These are phyloP conservation scores for Massariosphaeria phaeospora DNA, from an alignment of 495 filamentous ascomycete species.

Conservation along the genomic window DNA sequence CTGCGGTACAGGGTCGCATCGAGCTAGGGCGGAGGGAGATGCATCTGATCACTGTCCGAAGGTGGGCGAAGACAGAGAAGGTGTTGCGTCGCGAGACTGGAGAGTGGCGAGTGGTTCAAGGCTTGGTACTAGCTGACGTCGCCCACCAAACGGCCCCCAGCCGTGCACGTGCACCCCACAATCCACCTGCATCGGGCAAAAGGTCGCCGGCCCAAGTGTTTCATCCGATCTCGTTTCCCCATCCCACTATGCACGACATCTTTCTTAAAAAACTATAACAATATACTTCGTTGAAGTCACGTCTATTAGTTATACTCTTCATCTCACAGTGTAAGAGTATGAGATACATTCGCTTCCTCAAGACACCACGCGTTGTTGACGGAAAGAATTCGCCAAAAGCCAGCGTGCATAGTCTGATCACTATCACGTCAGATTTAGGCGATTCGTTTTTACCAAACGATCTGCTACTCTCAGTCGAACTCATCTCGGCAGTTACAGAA, in stretches of 20 bases:
- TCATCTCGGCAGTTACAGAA: conserved; percentile 37
- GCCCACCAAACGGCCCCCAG: neutral
- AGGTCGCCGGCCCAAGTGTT: neutral
- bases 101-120: neutral
- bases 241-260: neutral
- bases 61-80: neutral
- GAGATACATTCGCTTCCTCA: conserved; percentile 40
- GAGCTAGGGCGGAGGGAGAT: neutral
- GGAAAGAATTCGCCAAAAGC: conserved; percentile 37
- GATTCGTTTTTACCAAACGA: conserved; percentile 74
- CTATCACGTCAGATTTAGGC: conserved; percentile 86
- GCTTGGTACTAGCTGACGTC: conserved; percentile 13
- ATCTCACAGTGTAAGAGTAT: conserved; percentile 21
- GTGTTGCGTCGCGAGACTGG: neutral
- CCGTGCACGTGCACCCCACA: conserved; percentile 20
- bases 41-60: neutral
- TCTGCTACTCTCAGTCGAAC: conserved; percentile 50
- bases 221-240: too few species aligned
- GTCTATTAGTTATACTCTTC: too few species aligned
- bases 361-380: conserved; percentile 30
- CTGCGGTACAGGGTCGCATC: conserved; percentile 21
- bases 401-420: conserved; percentile 48
- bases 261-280: neutral
- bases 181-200: neutral
- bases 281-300: too few species aligned